Base-by-base conservation (phyloP, 1,139 yeast genomes). In the Taphrina wiesneri region DNA sequence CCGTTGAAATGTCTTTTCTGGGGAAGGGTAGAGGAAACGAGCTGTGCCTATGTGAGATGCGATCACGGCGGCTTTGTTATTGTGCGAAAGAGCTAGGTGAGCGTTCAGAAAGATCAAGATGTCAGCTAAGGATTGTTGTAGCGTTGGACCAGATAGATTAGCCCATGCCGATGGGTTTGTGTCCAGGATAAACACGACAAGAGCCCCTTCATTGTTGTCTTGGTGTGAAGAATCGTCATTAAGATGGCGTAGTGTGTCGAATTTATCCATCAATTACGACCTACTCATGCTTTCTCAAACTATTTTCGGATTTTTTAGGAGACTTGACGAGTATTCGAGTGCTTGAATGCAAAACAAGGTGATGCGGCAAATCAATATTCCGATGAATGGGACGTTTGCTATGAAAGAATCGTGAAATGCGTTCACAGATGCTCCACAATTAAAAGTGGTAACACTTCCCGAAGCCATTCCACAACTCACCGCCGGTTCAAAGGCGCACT, bases 1-100 rank as follows among this genome's bases (percentile, higher is more conserved):
- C 28, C 61, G 61, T 6, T 65, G 46, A 23, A 34, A 46, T 13
- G 59, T 30, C 32, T 63, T 39, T 43, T 65, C 53, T 39, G 74
- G 62, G 56, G 78, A 78, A 0, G 99, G 98, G 73, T 87, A 90
- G 23, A 93, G 75, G 71, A 88, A 85, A 71, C 80, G 79, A 0
- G 96, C 86, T 0, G 93, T 91, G 15, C 78, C 77, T 0, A 91
- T 84, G 67, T 91, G 88, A 28, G 90, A 87, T 0, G 90, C 88
- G 43, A 93, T 83, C 34, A 93, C 85, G 6, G 96, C 89, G 11
- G 92, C 96, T 73, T 85, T 85, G 75, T 93, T 93, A 43, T 91
- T 85, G 73, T 89, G 90, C 76, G 90, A 90, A 66, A 90, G 80
- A 0, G 99, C 86, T 60, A 95, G 75, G 75, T 93, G 99, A 0